Evolutionary conservation across 768 basidiomycete genomes (phyloP), one percentile per base, ranked within the genome.

Genomic region (Leccinum olivaceopallidum): DNA sequence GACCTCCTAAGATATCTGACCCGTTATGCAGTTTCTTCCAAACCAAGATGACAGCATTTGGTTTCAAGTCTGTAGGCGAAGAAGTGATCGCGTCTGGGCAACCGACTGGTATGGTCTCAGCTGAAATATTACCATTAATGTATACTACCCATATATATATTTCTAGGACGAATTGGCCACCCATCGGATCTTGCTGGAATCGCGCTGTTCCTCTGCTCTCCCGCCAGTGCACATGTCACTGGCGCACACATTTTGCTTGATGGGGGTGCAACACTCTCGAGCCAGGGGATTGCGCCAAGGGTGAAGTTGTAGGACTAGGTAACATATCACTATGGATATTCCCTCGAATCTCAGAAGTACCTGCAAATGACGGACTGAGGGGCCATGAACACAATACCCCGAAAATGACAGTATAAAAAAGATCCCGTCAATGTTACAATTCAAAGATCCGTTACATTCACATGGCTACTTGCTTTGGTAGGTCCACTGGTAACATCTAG

Each of bases 31-130:
- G 88, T 2, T 75, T 92, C 13, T 94, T 90, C 76, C 90, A 89
- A 0, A 89, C 88, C 51, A 92, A 88, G 76, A 93, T 94, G 91
- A 93, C 92, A 1, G 84, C 88, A 0, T 91, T 78, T 54, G 88
- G 85, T 4, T 75, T 91, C 64, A 82, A 84, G 65, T 78, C 69
- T 2, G 73, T 73, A 3, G 86, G 88, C 7, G 82, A 83, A 60
- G 80, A 82, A 24, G 74, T 67, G 8, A 81, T 90, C 60, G 78
- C 77, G 42, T 69, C 77, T 1, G 69, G 66, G 18, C 89, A 92
- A 60, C 90, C 90, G 24, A 85, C 85, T 68, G 88, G 90, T 86
- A 65, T 13, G 73, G 63, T n/a, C 28, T 58, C 22, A 1, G 30
- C 26, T 47, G 12, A 32, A 34, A 12, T 8, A 16, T 8, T n/a